Percentiles rank a stretch among this genome's conserved stretches.
phyloP scores from a whole-genome alignment of 139 green algal species.

The Ettlia oleoabundans region DNA sequence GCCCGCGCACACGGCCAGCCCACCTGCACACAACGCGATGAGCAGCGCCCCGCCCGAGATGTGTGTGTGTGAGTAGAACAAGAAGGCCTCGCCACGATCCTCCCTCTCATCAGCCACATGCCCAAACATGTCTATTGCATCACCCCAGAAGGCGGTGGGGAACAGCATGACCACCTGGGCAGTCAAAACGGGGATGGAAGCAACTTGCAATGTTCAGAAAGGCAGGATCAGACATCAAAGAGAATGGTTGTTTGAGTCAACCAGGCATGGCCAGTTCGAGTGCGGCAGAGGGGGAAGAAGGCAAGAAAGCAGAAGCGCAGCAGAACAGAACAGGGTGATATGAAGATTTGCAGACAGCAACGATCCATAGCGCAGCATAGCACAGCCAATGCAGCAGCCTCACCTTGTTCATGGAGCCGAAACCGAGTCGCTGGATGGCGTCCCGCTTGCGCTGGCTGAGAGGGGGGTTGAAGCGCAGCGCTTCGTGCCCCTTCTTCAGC shows the following conservation, averaged over 20 bases:
- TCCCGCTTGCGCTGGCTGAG: slow-evolving; percentile 81
- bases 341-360: too few relatives aligned
- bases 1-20: neutral
- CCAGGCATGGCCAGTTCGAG: too few relatives aligned
- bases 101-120: slow-evolving; percentile 54
- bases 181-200: neutral
- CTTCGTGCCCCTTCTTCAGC: slow-evolving; percentile 71
- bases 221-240: neutral
- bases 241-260: too few relatives aligned
- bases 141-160: slow-evolving; percentile 89
- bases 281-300: neutral
- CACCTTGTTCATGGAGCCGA: slow-evolving; percentile 86
- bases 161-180: slow-evolving; percentile 93
- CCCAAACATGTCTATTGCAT: slow-evolving; percentile 87
- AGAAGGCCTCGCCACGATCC: slow-evolving; percentile 85
- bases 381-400: neutral
- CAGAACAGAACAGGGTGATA: too few relatives aligned
- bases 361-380: neutral
- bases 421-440: slow-evolving; percentile 88
- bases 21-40: slow-evolving; percentile 73
- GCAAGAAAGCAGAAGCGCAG: too few relatives aligned
- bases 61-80: slow-evolving; percentile 90
- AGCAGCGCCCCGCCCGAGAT: slow-evolving; percentile 81
- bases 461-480: slow-evolving; percentile 76
- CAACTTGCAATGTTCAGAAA: neutral